A percentile compares a stretch with the other conserved stretches of the same genome.
Conservation (phyloP, 805 yeast genomes). For the Cyberlindnera petersonii region DNA sequence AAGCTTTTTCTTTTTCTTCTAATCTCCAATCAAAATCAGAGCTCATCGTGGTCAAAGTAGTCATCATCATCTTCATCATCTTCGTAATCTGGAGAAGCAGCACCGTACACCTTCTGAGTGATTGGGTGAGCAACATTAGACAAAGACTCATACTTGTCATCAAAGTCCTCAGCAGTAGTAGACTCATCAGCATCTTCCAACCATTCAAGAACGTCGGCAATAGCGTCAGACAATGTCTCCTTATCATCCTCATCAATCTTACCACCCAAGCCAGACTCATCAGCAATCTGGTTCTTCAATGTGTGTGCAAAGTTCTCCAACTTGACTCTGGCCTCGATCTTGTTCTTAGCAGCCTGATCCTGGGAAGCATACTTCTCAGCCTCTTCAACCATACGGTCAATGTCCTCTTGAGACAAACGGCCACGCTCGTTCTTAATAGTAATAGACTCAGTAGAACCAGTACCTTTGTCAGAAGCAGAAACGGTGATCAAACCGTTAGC, state of each 20-base stretch:
- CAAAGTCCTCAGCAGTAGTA: conserved; percentile 89
- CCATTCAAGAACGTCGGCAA: conserved; percentile 83
- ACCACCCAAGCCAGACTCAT: conserved; percentile 61
- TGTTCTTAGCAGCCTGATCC: conserved; percentile 77
- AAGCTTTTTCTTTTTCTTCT: too few relatives aligned
- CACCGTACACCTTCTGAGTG: conserved; percentile 78
- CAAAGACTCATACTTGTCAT: conserved; percentile 83
- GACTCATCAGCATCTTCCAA: conserved; percentile 81
- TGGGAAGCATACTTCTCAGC: conserved; percentile 94
- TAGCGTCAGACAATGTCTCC: conserved; percentile 82
- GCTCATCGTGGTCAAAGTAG: conserved; percentile 64
- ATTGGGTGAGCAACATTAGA: conserved; percentile 86
- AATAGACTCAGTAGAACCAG: conserved; percentile 87
- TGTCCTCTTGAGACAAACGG: conserved; percentile 88
- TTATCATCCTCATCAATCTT: conserved; percentile 87
- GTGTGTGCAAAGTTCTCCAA: conserved; percentile 87
- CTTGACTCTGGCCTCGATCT: conserved; percentile 83
- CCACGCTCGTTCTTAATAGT: conserved; percentile 94
- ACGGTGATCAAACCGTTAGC: conserved; percentile 87
- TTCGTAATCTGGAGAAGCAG: conserved; percentile 44
- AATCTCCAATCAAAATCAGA: too few relatives aligned
- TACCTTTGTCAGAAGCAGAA: conserved; percentile 86
- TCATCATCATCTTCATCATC: conserved; percentile 54
- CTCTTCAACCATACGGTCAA: conserved; percentile 96
- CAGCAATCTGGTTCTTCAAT: conserved; percentile 63